Conservation (phyloP, 257 asterid species). For the Lycium barbarum region DNA sequence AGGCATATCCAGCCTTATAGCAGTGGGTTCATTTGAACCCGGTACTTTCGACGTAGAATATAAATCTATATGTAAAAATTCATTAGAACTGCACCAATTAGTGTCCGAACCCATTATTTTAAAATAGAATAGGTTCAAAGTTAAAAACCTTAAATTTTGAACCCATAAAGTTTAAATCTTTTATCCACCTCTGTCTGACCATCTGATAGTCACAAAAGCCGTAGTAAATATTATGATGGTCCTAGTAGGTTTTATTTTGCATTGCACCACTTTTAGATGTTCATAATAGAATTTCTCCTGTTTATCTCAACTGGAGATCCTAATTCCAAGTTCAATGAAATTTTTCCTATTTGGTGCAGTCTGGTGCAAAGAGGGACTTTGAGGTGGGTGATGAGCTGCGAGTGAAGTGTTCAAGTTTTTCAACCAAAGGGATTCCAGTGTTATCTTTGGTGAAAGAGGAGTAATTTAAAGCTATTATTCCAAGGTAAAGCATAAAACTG, state of each 20-base stretch:
- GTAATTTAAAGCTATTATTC: slow-evolving; percentile 11
- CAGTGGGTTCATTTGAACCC: no score
- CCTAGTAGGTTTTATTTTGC: not conserved
- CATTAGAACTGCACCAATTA: no score
- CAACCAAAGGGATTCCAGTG: slow-evolving; percentile 87
- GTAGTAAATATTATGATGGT: not conserved
- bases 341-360: slow-evolving; percentile 47
- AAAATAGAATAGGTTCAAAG: no score
- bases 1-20: no score
- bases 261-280: not conserved
- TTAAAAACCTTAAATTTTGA: no score
- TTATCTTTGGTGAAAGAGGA: slow-evolving; percentile 59
- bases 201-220: not conserved
- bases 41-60: no score
- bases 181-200: not conserved
- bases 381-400: slow-evolving; percentile 70
- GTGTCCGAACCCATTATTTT: no score
- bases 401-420: slow-evolving; percentile 80
- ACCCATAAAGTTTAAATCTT: no score
- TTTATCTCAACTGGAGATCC: no score
- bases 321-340: not conserved
- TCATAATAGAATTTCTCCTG: not conserved
- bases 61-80: no score
- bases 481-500: slow-evolving; percentile 18
- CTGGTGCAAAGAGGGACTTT: slow-evolving; percentile 53